phyloP scores from a whole-genome alignment of 192 early-diverging fungal species.

The Radiomyces spectabilis region DNA sequence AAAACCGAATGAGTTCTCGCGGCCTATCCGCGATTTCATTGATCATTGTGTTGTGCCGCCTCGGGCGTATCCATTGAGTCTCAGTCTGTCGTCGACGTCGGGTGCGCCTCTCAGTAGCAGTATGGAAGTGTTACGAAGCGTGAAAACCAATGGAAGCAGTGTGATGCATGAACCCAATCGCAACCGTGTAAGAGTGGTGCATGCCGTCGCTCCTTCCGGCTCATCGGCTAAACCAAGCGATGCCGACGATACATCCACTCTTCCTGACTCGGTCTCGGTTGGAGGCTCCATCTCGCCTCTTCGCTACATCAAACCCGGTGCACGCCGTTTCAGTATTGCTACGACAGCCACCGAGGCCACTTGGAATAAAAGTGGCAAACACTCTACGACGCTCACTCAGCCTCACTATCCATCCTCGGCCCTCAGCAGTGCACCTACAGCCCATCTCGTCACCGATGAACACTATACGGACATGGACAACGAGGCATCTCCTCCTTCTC shows the following conservation, averaged over 20 bases:
- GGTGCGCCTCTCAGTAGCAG: conserved; percentile 13
- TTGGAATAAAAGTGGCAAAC: too few relatives aligned
- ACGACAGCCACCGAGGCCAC: conserved; percentile 12
- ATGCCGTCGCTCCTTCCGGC: too few relatives aligned
- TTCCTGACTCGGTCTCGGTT: too few relatives aligned
- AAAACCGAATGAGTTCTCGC: conserved; percentile 28
- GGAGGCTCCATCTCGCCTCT: too few relatives aligned
- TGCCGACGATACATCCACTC: too few relatives aligned
- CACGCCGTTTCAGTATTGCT: conserved; percentile 16
- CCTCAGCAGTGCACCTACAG: conserved; percentile 13
- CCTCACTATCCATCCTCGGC: conserved; percentile 22
- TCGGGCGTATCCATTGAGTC: too few relatives aligned
- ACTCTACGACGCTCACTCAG: conserved; percentile 6
- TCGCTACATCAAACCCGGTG: conserved; percentile 14
- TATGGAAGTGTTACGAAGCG: conserved; percentile 26
- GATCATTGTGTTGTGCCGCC: too few relatives aligned
- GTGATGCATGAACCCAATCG: not conserved
- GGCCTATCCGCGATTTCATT: too few relatives aligned
- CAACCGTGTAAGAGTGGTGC: too few relatives aligned
- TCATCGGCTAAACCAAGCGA: not conserved
- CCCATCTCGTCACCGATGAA: not conserved
- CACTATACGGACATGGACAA: not conserved
- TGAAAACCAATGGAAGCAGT: conserved; percentile 14
- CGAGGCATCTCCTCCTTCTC: not conserved
- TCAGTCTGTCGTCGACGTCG: too few relatives aligned